A percentile compares a stretch with the other conserved stretches of the same genome.
These are phyloP conservation scores for Nigrograna mackinnonii DNA, from an alignment of 2,329 filamentous ascomycete species.

Conservation along the genomic window DNA sequence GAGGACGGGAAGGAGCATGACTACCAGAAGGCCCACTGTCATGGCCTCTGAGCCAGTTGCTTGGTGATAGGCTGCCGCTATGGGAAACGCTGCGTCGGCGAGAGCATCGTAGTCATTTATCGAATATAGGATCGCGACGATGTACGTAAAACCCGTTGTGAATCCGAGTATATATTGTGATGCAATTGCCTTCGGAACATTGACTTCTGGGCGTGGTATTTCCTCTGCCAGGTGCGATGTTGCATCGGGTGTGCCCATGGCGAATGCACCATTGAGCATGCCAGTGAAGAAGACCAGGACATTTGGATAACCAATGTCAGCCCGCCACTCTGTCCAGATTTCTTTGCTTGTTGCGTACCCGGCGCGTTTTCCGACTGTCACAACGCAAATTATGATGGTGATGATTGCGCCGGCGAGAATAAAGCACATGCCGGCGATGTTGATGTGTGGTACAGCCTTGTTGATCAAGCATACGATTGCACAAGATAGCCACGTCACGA, in stretches of 20 bases:
- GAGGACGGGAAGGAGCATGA: conserved; percentile 55
- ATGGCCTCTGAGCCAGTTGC: conserved; percentile 53
- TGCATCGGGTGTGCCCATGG: conserved; percentile 40
- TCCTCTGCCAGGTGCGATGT: conserved; percentile 43
- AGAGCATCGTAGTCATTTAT: conserved; percentile 50
- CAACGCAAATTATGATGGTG: conserved; percentile 44
- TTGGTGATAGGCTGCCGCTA: conserved; percentile 49
- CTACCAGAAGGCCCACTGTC: conserved; percentile 61
- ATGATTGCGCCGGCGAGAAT: conserved; percentile 37
- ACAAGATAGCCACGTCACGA: conserved; percentile 56
- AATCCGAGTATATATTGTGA: conserved; percentile 54
- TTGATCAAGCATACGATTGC: conserved; percentile 57
- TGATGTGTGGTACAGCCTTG: conserved; percentile 53
- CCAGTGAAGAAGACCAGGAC: conserved; percentile 41
- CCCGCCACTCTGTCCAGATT: conserved; percentile 59
- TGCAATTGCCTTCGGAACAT: conserved; percentile 55
- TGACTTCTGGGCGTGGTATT: conserved; percentile 35
- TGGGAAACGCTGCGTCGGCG: background rate
- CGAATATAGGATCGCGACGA: conserved; percentile 56
- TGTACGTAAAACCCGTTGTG: conserved; percentile 46
- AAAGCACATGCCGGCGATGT: conserved; percentile 61
- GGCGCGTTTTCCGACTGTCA: conserved; percentile 52
- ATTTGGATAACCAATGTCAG: conserved; percentile 53
- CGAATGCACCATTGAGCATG: conserved; percentile 42
- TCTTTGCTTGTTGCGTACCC: conserved; percentile 54